Evolutionary conservation across 345 rosid species (phyloP), one percentile per base, ranked within the genome.

Genomic region (Pistacia vera): DNA sequence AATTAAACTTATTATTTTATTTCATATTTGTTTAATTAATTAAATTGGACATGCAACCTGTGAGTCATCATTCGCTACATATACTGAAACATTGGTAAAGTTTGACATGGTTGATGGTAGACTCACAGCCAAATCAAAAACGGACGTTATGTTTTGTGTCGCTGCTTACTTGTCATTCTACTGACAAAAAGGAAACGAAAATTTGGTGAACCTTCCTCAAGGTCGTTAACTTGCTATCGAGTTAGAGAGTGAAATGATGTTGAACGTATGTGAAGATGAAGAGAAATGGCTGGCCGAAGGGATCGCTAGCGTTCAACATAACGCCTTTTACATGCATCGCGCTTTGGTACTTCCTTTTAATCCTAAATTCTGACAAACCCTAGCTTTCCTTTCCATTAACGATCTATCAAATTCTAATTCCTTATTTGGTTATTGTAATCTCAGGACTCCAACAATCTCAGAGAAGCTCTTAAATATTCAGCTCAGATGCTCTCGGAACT

Each of bases 271-370:
- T 5, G 98, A 94, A 77, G 93, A 92, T 78, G 98, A 92, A 79
- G 97, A 94, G 46, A 92, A 91, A 83, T 94, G 98, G 98, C 86
- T 94, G 68, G 93, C 98, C n/a, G 98, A 91, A 77, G 98, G 92
- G 77, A 94, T 94, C 88, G 94, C 97, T 76, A 89, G 88, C 83
- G 84, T 94, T 68, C 98, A 92, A 74, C 98, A 91, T 75, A 92
- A 90, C 85, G 96, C 98, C 75, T 92, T 88, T 78, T 90, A 83
- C 86, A 90, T 92, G 92, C 97, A 91, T 85, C 95, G 95, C 71
- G 93, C 98, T 71, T 71, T 94, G 94, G 98, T 94, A 79, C 62
- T 57, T n/a, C 1, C 13, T 46, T 52, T 8, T 73, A 28, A 14
- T 48, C 5, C 33, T 7, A 28, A 33, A 16, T 51, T 68, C 20